phyloP scores from a whole-genome alignment of 2,329 filamentous ascomycete species.

The Calonectria crousiana region DNA sequence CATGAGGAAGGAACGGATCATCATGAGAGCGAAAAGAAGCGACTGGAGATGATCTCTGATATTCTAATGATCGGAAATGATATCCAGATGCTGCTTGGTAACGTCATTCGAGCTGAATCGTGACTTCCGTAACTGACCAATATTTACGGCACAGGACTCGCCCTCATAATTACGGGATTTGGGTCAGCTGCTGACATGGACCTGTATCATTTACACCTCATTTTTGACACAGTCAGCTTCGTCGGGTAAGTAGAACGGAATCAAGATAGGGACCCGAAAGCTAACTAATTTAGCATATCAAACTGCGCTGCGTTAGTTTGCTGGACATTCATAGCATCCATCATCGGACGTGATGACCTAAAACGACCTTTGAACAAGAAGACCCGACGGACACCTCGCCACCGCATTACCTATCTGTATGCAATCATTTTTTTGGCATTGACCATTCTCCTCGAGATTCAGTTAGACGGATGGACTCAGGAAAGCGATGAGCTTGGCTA shows the following conservation, averaged over 20 bases:
- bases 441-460: neutral
- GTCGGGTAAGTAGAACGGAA: neutral
- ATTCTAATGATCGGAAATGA: constrained; percentile 4
- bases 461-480: neutral
- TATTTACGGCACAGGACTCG: neutral
- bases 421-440: neutral
- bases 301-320: neutral
- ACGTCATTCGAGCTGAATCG: no score
- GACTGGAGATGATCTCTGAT: neutral
- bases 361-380: neutral
- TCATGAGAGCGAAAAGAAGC: neutral
- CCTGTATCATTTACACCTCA: neutral
- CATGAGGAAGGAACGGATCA: neutral
- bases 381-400: neutral
- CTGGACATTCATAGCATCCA: neutral
- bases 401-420: neutral
- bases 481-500: neutral
- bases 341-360: neutral
- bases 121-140: neutral
- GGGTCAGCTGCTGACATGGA: neutral
- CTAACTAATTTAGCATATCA: neutral
- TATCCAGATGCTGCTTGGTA: neutral
- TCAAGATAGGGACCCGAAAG: neutral
- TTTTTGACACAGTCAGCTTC: neutral
- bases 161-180: neutral